These are phyloP conservation scores for Epichloe amarillans DNA, from an alignment of 2,329 filamentous ascomycete genomes.

Conservation along the genomic window DNA sequence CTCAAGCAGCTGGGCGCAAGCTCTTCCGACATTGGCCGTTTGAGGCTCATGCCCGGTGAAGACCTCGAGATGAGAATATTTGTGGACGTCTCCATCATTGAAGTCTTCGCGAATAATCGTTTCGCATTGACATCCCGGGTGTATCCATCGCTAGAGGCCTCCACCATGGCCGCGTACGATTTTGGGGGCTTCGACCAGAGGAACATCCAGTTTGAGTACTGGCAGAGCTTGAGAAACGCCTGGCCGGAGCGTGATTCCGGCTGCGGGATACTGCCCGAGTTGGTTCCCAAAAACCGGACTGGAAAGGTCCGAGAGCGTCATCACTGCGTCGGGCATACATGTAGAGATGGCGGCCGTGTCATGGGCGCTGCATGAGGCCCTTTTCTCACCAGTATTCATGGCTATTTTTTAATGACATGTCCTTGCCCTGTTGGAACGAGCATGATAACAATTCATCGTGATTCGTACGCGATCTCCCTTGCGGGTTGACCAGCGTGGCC, in stretches of 20 bases:
- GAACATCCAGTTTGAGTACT: slow-evolving; percentile 1
- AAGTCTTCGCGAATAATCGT: slow-evolving; percentile 11
- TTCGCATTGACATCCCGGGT: slow-evolving; percentile 12
- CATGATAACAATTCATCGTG: too few relatives aligned
- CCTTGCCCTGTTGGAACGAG: too few relatives aligned
- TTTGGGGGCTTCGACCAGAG: slow-evolving; percentile 2
- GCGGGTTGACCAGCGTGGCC: too few relatives aligned
- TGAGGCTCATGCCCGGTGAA: slow-evolving; percentile 8
- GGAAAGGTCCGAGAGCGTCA: neutral
- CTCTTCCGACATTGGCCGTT: neutral
- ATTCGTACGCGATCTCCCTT: too few relatives aligned
- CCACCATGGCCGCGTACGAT: neutral
- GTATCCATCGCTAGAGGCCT: slow-evolving; percentile 9
- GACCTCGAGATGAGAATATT: slow-evolving; percentile 10
- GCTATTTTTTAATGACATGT: too few relatives aligned
- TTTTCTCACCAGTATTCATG: too few relatives aligned
- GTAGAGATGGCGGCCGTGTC: slow-evolving; percentile 1
- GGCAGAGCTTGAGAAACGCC: slow-evolving; percentile 1
- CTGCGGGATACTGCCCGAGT: slow-evolving; percentile 2
- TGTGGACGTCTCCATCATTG: slow-evolving; percentile 12
- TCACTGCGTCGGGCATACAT: neutral
- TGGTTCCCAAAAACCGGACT: neutral
- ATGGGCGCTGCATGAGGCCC: neutral
- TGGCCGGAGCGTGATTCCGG: slow-evolving; percentile 4
- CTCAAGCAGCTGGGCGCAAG: slow-evolving; percentile 4